phyloP scores from a whole-genome alignment of 2,329 filamentous ascomycete species.

The Cercospora sp. region DNA sequence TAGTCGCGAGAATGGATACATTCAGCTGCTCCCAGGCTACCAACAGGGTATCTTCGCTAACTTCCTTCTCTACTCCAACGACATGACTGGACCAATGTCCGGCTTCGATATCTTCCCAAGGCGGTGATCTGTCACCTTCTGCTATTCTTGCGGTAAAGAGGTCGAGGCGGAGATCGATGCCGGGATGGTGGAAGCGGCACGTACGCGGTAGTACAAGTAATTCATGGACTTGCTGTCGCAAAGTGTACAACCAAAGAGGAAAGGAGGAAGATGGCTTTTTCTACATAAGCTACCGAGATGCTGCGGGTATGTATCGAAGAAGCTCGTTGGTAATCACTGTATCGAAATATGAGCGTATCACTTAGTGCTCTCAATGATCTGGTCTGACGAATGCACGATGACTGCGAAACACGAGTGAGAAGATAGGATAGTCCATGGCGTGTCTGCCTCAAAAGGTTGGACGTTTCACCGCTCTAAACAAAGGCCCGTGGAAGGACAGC shows the following conservation, averaged over 20 bases:
- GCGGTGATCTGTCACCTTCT: accelerated
- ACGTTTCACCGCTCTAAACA: background rate
- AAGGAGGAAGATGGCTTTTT: background rate
- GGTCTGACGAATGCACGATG: no score
- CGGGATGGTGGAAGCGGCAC: background rate
- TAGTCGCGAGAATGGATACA: background rate
- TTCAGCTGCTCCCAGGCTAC: background rate
- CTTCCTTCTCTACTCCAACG: background rate
- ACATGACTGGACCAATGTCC: background rate
- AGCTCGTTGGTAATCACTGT: background rate
- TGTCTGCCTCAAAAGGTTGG: background rate
- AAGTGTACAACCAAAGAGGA: background rate
- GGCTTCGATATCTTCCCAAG: background rate
- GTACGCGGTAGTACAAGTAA: no score
- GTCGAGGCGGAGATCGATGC: background rate
- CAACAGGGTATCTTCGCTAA: background rate
- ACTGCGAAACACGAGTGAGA: no score
- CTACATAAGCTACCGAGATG: background rate
- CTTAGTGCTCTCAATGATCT: background rate
- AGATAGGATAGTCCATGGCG: no score
- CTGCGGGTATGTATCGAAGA: background rate
- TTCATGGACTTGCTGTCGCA: background rate
- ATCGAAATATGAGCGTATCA: background rate
- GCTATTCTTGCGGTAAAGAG: background rate
- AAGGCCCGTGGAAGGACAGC: background rate